Evolutionary conservation across 1,139 yeast genomes (phyloP).

Genomic region (Yamadazyma dendronema): DNA sequence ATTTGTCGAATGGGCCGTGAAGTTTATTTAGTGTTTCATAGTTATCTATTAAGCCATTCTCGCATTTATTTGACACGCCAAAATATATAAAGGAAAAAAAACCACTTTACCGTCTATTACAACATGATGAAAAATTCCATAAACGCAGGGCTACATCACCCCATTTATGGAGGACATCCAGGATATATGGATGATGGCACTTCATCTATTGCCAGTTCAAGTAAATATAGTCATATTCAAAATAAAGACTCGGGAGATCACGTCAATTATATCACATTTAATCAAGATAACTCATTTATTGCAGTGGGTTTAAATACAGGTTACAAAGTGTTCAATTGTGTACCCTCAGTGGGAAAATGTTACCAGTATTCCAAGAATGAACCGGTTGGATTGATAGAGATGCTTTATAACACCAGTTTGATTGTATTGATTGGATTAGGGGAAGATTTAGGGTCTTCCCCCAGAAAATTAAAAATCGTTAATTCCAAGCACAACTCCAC

Average conservation of each 20-base stretch:
- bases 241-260: constrained; percentile 16
- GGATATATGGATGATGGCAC: constrained; percentile 13
- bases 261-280: constrained; percentile 69
- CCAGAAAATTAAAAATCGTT: constrained; percentile 74
- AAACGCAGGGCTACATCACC: constrained; percentile 16
- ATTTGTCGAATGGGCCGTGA: constrained; percentile 33
- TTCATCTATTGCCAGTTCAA: constrained; percentile 15
- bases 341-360: constrained; percentile 78
- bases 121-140: constrained; percentile 19
- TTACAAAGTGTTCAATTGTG: constrained; percentile 84
- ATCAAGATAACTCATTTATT: constrained; percentile 87
- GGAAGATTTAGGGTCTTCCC: constrained; percentile 76
- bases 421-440: constrained; percentile 87
- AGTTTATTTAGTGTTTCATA: constrained; percentile 6
- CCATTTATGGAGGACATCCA: constrained; percentile 12
- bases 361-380: constrained; percentile 51
- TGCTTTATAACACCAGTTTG: constrained; percentile 87
- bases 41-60: neutral
- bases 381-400: constrained; percentile 75
- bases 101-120: neutral
- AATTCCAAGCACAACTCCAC: constrained; percentile 74
- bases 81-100: neutral
- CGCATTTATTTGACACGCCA: neutral
- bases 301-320: constrained; percentile 78
- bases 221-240: constrained; percentile 11